Evolutionary conservation across 2,329 filamentous ascomycete species (phyloP), one percentile per base, ranked within the genome.

Genomic region (Microdochium trichocladiopsis): DNA sequence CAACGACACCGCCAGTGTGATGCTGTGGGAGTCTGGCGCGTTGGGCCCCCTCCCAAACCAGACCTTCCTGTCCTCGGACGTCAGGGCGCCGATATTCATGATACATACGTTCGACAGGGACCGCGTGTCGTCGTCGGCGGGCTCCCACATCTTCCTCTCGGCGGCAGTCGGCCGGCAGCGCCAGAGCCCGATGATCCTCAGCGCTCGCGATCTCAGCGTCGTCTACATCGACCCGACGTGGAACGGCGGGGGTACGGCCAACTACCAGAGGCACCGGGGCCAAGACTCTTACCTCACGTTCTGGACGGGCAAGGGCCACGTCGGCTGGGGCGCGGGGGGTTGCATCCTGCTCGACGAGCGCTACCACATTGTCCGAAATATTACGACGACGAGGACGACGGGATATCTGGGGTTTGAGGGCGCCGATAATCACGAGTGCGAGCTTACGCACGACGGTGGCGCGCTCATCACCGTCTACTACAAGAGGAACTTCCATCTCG

Each of bases 401-500:
- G n/a, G 60, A 24, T 66, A 67, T 11, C 5, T 21, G 18, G 55
- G 69, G 12, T 58, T 57, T 10, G 66, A 66, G 23, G 66, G 64
- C 1, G 65, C 64, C 8, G 69, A 77, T 51, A 63, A 73, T 45
- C 74, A 76, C 56, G 72, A 75, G 48, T 69, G 75, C 53, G 60
- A 64, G 16, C 59, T 76, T n/a, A 76, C 73, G 1, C 52, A 61
- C 1, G 60, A 71, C 50, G 68, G 66, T 31, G 72, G 70, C 1
- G 69, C 69, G 21, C 61, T 77, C 33, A 67, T 75, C 58, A 69
- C 69, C 9, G 68, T 69, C 47, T 76, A 75, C 55, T 63, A 69
- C 53, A 61, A 60, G 25, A 60, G 68, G 8, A 51, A 58, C 5
- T n/a, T n/a, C n/a, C n/a, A n/a, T n/a, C n/a, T n/a, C n/a, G n/a